phyloP scores from a whole-genome alignment of 768 basidiomycete species.

The Phaeolepiota aurea region DNA sequence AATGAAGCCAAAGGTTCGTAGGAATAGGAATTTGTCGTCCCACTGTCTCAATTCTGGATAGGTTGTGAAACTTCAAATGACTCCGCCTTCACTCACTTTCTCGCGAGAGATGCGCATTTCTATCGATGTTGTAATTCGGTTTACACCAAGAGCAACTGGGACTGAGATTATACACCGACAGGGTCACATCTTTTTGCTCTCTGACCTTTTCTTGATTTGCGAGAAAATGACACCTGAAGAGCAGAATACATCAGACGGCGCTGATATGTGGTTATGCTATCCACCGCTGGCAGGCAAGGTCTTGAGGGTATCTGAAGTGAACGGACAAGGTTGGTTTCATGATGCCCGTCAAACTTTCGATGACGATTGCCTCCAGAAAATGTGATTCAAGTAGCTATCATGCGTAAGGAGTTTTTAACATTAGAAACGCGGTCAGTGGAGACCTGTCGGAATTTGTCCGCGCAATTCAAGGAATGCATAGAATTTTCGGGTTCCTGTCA shows the following conservation, averaged over 20 bases:
- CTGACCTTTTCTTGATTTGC: slow-evolving; percentile 87
- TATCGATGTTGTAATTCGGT: slow-evolving; percentile 61
- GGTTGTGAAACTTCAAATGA: slow-evolving; percentile 89
- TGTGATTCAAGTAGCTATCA: slow-evolving; percentile 67
- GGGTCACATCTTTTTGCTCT: slow-evolving; percentile 85
- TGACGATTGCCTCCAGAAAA: slow-evolving; percentile 41
- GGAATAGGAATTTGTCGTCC: not conserved
- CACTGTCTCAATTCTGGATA: slow-evolving; percentile 4
- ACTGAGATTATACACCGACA: slow-evolving; percentile 63
- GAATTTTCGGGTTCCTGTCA: slow-evolving; percentile 69
- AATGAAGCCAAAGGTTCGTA: slow-evolving; percentile 81
- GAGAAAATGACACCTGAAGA: slow-evolving; percentile 76
- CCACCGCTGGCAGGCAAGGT: slow-evolving; percentile 95
- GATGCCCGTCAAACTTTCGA: not conserved
- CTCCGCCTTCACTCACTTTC: slow-evolving; percentile 71
- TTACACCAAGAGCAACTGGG: slow-evolving; percentile 71
- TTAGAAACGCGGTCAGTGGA: slow-evolving; percentile 53
- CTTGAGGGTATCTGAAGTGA: slow-evolving; percentile 57
- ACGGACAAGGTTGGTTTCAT: slow-evolving; percentile 41
- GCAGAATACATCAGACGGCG: slow-evolving; percentile 41
- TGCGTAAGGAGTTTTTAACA: slow-evolving; percentile 80
- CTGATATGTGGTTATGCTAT: slow-evolving; percentile 90
- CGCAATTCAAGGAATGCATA: slow-evolving; percentile 77
- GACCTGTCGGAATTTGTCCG: slow-evolving; percentile 53
- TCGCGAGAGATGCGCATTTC: slow-evolving; percentile 70